phyloP scores from a whole-genome alignment of 805 yeast genomes.

The Candida ortonii region DNA sequence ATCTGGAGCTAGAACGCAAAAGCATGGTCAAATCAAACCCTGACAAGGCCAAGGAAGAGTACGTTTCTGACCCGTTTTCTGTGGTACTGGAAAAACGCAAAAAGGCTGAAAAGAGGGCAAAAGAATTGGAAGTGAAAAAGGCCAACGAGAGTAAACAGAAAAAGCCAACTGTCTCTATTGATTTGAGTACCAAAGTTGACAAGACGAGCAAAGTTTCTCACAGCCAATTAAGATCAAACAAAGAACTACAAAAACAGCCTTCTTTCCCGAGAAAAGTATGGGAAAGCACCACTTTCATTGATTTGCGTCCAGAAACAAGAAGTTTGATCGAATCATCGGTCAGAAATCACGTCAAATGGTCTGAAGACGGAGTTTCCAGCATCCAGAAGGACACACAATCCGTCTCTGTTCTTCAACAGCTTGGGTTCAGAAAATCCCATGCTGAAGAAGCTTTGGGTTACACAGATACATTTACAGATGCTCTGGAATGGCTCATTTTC shows the following conservation, averaged over 20 bases:
- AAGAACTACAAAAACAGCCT: conserved; percentile 11
- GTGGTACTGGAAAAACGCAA: conserved; percentile 59
- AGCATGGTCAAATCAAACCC: conserved; percentile 44
- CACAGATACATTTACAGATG: conserved; percentile 45
- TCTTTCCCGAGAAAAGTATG: conserved; percentile 57
- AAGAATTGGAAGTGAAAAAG: conserved; percentile 43
- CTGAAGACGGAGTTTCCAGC: conserved; percentile 23
- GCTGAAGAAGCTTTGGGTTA: conserved; percentile 69
- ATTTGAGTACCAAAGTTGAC: conserved; percentile 5
- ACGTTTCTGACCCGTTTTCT: conserved; percentile 74
- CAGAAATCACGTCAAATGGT: conserved; percentile 57
- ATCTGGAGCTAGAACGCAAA: conserved; percentile 61
- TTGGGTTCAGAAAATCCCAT: conserved; percentile 73
- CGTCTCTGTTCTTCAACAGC: conserved; percentile 21
- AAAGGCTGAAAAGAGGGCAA: conserved; percentile 38
- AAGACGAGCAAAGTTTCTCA: neutral
- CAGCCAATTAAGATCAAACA: conserved; percentile 4
- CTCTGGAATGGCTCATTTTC: conserved; percentile 75
- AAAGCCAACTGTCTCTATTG: conserved; percentile 45
- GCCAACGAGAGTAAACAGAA: conserved; percentile 51
- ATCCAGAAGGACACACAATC: conserved; percentile 12
- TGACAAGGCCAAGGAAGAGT: conserved; percentile 47
- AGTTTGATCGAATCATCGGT: conserved; percentile 60
- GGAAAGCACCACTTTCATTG: conserved; percentile 68
- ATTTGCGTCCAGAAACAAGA: conserved; percentile 63